Percentiles rank a stretch among this genome's conserved stretches.
Evolutionary conservation across 139 green algal species (phyloP).

Genomic region (Astrephomene gubernaculifera): DNA sequence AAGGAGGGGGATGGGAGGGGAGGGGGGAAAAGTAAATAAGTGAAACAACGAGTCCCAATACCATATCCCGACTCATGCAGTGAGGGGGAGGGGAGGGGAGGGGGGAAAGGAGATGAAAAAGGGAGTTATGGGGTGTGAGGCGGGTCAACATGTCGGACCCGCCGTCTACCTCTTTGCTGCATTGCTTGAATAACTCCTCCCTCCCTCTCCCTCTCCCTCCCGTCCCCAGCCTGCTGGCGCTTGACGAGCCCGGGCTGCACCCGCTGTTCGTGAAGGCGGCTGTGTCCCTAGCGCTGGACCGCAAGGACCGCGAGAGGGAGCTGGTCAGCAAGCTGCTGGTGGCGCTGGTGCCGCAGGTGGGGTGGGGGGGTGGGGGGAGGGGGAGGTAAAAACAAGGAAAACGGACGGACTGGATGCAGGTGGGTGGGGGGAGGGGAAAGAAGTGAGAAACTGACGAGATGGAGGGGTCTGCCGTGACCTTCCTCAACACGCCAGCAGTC

Average conservation of each 20-base stretch:
- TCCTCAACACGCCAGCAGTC: not conserved
- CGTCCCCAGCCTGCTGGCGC: slow-evolving; percentile 66
- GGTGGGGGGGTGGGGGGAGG: slow-evolving; percentile 28
- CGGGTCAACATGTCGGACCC: too few species aligned
- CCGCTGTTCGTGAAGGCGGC: slow-evolving; percentile 93
- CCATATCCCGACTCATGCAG: too few species aligned
- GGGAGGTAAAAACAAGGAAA: not conserved
- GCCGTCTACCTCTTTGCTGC: too few species aligned
- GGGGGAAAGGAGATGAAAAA: too few species aligned
- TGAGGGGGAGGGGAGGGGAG: too few species aligned
- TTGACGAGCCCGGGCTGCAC: slow-evolving; percentile 87
- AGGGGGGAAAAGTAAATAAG: too few species aligned
- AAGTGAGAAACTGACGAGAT: not conserved
- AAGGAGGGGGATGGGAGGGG: not conserved
- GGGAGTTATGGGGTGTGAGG: too few species aligned
- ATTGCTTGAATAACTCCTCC: too few species aligned
- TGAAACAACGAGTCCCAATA: too few species aligned
- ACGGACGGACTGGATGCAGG: too few species aligned
- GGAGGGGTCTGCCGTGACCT: not conserved
- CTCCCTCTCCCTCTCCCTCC: not conserved
- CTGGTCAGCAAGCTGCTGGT: slow-evolving; percentile 81
- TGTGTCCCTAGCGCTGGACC: slow-evolving; percentile 86
- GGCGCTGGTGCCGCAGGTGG: slow-evolving; percentile 70
- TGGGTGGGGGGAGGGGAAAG: not conserved
- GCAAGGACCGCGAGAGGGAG: slow-evolving; percentile 88